Conservation (phyloP, 805 yeast species). For the Barnettozyma salicaria region DNA sequence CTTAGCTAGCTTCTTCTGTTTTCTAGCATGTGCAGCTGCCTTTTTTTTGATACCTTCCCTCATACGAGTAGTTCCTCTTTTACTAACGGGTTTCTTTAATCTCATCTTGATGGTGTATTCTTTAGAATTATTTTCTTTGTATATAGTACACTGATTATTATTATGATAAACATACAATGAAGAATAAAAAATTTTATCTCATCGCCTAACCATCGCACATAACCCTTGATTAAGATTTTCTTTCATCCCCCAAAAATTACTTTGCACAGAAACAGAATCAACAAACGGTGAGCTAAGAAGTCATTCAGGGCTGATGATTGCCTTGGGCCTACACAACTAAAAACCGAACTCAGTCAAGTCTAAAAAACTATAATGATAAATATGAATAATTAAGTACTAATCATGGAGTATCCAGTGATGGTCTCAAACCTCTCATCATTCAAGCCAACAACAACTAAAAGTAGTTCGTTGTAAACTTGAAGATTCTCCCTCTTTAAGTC, state of each 20-base stretch:
- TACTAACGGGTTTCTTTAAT: slow-evolving; percentile 48
- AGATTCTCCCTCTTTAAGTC: slow-evolving; percentile 44
- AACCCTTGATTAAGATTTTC: too few relatives aligned
- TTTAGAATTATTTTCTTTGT: not conserved
- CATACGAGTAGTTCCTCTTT: slow-evolving; percentile 87
- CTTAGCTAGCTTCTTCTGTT: slow-evolving; percentile 75
- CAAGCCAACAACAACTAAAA: slow-evolving; percentile 53
- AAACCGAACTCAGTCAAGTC: too few relatives aligned
- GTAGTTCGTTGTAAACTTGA: slow-evolving; percentile 56
- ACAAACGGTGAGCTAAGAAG: too few relatives aligned
- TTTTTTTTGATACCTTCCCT: slow-evolving; percentile 95
- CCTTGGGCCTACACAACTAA: too few relatives aligned
- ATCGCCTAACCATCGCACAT: too few relatives aligned
- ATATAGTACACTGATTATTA: not conserved
- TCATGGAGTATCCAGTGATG: slow-evolving; percentile 68
- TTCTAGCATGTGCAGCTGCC: slow-evolving; percentile 86
- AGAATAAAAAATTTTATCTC: slow-evolving; percentile 1
- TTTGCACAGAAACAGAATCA: too few relatives aligned
- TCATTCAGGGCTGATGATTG: not conserved
- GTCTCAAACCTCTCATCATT: slow-evolving; percentile 68
- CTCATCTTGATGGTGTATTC: slow-evolving; percentile 14
- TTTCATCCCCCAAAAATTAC: not conserved
- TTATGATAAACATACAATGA: not conserved
- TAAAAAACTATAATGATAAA: not conserved
- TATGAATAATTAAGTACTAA: slow-evolving; percentile 35